Percentiles rank a stretch among this genome's conserved stretches.
These are phyloP conservation scores for Thelephora terrestris DNA, from an alignment of 1,284 basidiomycete genomes.

Conservation along the genomic window DNA sequence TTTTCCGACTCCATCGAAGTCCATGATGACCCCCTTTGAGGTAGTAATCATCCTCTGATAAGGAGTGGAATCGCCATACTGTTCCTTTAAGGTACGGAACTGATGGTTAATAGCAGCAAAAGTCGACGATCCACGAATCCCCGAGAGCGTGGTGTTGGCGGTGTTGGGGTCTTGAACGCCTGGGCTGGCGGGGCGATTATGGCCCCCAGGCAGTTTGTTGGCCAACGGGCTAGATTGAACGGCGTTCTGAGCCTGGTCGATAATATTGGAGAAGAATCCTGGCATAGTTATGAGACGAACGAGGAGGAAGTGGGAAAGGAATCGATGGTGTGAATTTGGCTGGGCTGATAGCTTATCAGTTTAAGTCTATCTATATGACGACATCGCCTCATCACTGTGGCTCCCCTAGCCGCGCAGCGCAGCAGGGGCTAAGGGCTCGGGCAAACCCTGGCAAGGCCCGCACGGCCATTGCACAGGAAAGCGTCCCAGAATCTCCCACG, in stretches of 20 bases:
- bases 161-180: background rate
- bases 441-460: too few relatives aligned
- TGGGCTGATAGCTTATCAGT: too few relatives aligned
- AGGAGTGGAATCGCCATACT: slow-evolving; percentile 57
- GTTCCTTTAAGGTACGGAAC: slow-evolving; percentile 59
- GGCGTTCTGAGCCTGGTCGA: slow-evolving; percentile 65
- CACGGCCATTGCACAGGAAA: too few relatives aligned
- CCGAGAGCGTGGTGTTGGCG: slow-evolving; percentile 8
- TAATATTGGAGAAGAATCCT: slow-evolving; percentile 50
- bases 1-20: slow-evolving; percentile 53
- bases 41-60: slow-evolving; percentile 67
- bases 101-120: slow-evolving; percentile 61
- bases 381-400: too few relatives aligned
- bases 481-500: too few relatives aligned
- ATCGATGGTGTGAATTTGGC: background rate
- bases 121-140: slow-evolving; percentile 28
- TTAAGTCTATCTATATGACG: too few relatives aligned
- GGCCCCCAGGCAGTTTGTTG: slow-evolving; percentile 34
- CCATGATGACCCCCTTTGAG: slow-evolving; percentile 64
- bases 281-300: slow-evolving; percentile 33
- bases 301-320: slow-evolving; percentile 5
- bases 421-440: too few relatives aligned
- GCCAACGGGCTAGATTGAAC: slow-evolving; percentile 48
- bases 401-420: too few relatives aligned
- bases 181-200: slow-evolving; percentile 22